Conservation (phyloP, 1,284 basidiomycete genomes). For the Ceratobasidium sp. region DNA sequence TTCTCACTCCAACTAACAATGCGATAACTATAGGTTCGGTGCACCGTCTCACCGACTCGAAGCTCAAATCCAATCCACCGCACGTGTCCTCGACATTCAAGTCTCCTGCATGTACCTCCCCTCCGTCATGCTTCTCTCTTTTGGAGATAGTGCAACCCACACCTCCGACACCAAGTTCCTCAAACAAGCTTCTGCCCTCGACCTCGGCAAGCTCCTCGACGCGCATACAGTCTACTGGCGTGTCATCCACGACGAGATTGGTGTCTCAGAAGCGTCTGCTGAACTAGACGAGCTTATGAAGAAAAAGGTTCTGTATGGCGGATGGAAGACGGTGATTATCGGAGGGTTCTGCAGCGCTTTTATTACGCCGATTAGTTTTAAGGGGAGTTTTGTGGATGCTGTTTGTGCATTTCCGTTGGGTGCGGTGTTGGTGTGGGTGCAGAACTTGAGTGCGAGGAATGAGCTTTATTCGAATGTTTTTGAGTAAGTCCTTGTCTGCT, state of each 20-base stretch:
- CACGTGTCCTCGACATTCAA: constrained; percentile 85
- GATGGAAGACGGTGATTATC: constrained; percentile 77
- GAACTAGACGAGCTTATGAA: constrained; percentile 86
- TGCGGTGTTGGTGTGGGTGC: constrained; percentile 81
- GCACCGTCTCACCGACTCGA: constrained; percentile 91
- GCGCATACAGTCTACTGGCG: constrained; percentile 86
- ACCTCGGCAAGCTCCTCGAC: constrained; percentile 82
- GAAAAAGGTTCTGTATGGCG: constrained; percentile 70
- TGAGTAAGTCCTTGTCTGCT: constrained; percentile 67
- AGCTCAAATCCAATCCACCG: constrained; percentile 89
- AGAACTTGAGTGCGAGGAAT: constrained; percentile 79
- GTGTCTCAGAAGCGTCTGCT: constrained; percentile 82
- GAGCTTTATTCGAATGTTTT: constrained; percentile 90
- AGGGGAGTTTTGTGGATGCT: constrained; percentile 85
- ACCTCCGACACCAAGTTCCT: constrained; percentile 91
- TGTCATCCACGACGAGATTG: constrained; percentile 89
- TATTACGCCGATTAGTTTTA: constrained; percentile 80
- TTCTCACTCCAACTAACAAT: constrained; percentile 11
- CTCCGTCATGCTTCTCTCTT: constrained; percentile 84
- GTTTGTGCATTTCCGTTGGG: constrained; percentile 84
- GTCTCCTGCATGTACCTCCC: constrained; percentile 90
- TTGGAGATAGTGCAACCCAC: constrained; percentile 86
- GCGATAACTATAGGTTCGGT: constrained; percentile 68
- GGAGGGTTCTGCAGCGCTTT: constrained; percentile 86
- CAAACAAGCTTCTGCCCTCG: constrained; percentile 79